Conservation (phyloP, 2,329 filamentous ascomycete genomes). For the Colletotrichum brevisporum region DNA sequence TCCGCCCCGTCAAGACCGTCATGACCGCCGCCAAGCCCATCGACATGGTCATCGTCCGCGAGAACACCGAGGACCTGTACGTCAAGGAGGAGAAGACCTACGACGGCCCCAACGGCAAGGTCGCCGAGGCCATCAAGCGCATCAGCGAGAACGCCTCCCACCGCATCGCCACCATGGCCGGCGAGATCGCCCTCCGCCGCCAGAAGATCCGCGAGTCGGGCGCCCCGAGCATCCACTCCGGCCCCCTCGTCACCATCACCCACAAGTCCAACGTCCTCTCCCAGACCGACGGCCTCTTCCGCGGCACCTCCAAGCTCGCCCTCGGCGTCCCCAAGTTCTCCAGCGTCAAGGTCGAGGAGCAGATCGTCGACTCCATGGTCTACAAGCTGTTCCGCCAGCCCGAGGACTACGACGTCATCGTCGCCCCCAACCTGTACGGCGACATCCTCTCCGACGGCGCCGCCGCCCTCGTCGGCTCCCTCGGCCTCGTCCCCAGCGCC, state of each 20-base stretch:
- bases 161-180: constrained; percentile 93
- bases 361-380: constrained; percentile 99
- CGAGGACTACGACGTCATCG: constrained; percentile 95
- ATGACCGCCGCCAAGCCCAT: constrained; percentile 77
- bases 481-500: constrained; percentile 93
- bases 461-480: constrained; percentile 86
- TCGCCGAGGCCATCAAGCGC: constrained; percentile 97
- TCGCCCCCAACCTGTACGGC: constrained; percentile 97
- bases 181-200: constrained; percentile 90
- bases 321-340: constrained; percentile 76
- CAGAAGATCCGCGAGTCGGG: constrained; percentile 81
- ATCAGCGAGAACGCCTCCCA: constrained; percentile 88
- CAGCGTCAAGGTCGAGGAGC: constrained; percentile 84
- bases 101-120: constrained; percentile 79
- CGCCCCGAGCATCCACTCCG: constrained; percentile 71
- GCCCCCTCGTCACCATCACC: constrained; percentile 91
- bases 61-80: constrained; percentile 99
- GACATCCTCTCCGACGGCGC: constrained; percentile 97
- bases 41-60: constrained; percentile 97
- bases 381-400: constrained; percentile 99
- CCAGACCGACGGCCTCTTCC: constrained; percentile 97
- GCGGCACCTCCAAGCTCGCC: constrained; percentile 81
- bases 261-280: constrained; percentile 98
- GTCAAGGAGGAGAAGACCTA: constrained; percentile 96
- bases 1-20: constrained; percentile 92